Base-by-base conservation (phyloP, 495 filamentous ascomycete species). In the Tuber magnatum region DNA sequence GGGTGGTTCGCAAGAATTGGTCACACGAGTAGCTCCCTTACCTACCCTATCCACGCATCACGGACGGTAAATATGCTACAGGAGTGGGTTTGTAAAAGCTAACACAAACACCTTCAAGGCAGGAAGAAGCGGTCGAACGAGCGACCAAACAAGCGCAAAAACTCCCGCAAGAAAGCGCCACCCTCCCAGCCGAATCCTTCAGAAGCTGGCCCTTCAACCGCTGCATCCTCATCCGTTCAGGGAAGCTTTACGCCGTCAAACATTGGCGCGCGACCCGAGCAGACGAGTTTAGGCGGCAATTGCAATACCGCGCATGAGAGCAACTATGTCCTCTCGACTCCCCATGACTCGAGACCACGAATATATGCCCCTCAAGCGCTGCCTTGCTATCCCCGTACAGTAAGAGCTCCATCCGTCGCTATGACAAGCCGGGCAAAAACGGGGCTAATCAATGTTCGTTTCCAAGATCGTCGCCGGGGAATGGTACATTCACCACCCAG, bases 41-140 rank as follows among this genome's bases (percentile, higher is more conserved):
- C 56, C 16, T 7, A 18, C 32, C 12, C 3, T 7, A 28, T 35
- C 28, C n/a, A 28, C 28, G 14, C 56, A 65, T 18, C 56, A 4
- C n/a, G 4, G 56, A 18, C 12, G 3, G 28, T 6, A 35, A 32
- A 65, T 18, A 32, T 9, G 4, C 28, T 35, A 32, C 6, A 32
- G 43, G 42, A 77, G 16, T 41, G 12, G 35, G 44, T 10, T 7
- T 40, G 48, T 51, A 35, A 41, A n/a, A 70, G 68, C 77, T 79
- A 65, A 79, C 69, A 35, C 56, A 68, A 68, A 43, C 72, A 65
- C 69, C 69, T 56, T 73, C 73, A 56, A 79, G 77, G 77, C 51
- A 78, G 76, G 77, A 73, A 70, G 77, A 79, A 70, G 77, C 72
- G 77, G 76, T 79, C 76, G 77, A 79, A 74, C 46, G 77, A 79